phyloP scores from a whole-genome alignment of 2,329 filamentous ascomycete species.

The Ophiostoma pallidulum region DNA sequence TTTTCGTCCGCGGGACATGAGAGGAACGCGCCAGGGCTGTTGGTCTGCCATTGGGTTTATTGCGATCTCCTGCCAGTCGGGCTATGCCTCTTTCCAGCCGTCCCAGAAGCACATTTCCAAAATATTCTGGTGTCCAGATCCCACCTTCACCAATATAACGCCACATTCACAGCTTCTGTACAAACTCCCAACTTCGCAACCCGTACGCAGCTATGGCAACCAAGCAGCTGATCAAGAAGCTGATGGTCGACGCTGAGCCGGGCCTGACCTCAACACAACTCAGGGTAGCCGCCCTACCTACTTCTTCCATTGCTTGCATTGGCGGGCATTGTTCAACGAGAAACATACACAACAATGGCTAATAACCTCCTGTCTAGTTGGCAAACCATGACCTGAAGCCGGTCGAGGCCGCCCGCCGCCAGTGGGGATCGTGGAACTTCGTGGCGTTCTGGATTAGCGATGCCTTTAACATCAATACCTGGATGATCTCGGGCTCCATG shows the following conservation, averaged over 20 bases:
- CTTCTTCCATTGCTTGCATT: background rate
- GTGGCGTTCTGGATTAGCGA: conserved; percentile 82
- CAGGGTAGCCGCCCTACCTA: conserved; percentile 43
- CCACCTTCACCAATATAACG: too few species aligned
- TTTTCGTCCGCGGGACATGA: too few species aligned
- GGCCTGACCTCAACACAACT: conserved; percentile 70
- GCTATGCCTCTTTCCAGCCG: too few species aligned
- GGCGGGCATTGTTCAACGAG: too few species aligned
- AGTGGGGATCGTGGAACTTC: conserved; percentile 84
- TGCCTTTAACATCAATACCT: conserved; percentile 83
- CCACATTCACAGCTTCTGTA: too few species aligned
- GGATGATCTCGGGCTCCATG: conserved; percentile 87
- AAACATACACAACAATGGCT: too few species aligned
- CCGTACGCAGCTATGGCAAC: conserved; percentile 1
- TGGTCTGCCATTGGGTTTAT: too few species aligned
- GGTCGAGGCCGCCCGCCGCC: conserved; percentile 68
- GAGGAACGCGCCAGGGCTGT: too few species aligned
- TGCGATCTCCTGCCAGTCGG: too few species aligned
- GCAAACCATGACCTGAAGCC: conserved; percentile 74
- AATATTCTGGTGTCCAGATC: too few species aligned
- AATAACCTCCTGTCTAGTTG: conserved; percentile 40
- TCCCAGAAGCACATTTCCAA: too few species aligned
- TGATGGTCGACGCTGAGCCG: conserved; percentile 65
- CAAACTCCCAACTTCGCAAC: too few species aligned
- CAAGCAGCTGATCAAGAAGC: conserved; percentile 39